Conservation (phyloP, 1,284 basidiomycete genomes). For the Lentinula novae-zelandiae region DNA sequence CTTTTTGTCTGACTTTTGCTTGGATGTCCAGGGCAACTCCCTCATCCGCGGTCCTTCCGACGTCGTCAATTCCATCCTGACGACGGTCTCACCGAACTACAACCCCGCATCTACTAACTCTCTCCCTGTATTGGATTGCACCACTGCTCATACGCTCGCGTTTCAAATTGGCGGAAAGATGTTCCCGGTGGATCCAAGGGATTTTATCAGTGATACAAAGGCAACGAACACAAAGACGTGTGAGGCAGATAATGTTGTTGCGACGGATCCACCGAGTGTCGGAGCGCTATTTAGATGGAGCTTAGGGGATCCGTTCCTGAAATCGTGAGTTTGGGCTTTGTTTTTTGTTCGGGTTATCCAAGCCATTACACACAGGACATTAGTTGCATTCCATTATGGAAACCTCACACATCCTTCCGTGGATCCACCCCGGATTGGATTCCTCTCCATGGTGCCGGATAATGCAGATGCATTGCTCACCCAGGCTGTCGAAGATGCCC, state of each 20-base stretch:
- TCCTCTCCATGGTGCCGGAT: conserved; percentile 6
- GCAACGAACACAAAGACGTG: conserved; percentile 8
- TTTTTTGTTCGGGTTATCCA: background rate
- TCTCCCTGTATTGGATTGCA: conserved; percentile 32
- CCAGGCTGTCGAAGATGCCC: conserved; percentile 7
- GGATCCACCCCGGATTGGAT: conserved; percentile 12
- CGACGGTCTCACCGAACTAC: conserved; percentile 29
- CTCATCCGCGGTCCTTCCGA: conserved; percentile 35
- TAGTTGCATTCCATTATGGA: conserved; percentile 11
- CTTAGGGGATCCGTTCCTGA: conserved; percentile 15
- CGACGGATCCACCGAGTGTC: conserved; percentile 13
- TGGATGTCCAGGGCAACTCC: conserved; percentile 31
- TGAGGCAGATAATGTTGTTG: conserved; percentile 11
- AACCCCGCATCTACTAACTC: conserved; percentile 21
- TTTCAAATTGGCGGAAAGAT: conserved; percentile 45
- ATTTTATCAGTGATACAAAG: conserved; percentile 10
- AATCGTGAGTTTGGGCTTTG: background rate
- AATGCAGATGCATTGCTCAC: conserved; percentile 4
- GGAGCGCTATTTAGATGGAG: conserved; percentile 16
- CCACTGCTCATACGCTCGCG: conserved; percentile 37
- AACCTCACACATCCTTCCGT: conserved; percentile 11
- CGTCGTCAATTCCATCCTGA: conserved; percentile 22
- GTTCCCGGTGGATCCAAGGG: conserved; percentile 15
- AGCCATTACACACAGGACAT: background rate
- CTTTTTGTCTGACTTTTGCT: background rate